These are phyloP conservation scores for Aspergillus quadrilineatus DNA, from an alignment of 2,329 filamentous ascomycete genomes.

Conservation along the genomic window DNA sequence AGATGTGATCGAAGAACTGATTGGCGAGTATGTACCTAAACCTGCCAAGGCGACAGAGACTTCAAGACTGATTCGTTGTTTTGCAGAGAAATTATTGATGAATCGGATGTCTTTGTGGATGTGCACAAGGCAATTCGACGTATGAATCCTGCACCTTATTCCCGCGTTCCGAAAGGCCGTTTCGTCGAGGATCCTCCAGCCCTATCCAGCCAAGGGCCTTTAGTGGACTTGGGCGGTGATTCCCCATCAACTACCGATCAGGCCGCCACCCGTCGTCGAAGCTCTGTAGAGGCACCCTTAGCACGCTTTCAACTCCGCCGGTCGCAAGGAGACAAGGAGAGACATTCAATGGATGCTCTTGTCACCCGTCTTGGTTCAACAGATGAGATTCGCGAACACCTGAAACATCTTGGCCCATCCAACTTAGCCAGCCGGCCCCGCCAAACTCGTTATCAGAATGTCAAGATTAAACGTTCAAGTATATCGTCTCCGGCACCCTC, in stretches of 20 bases:
- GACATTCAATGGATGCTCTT: constrained; percentile 28
- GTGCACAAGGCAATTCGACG: constrained; percentile 97
- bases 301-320: constrained; percentile 43
- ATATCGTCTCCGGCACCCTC: constrained; percentile 34
- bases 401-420: constrained; percentile 64
- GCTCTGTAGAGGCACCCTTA: constrained; percentile 38
- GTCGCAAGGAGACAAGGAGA: constrained; percentile 30
- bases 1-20: constrained; percentile 97
- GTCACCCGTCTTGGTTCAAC: constrained; percentile 52
- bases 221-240: constrained; percentile 50
- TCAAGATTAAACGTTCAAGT: constrained; percentile 64
- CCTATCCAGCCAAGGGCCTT: constrained; percentile 30
- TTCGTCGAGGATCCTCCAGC: constrained; percentile 51
- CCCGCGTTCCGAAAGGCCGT: constrained; percentile 61
- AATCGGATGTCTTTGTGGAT: constrained; percentile 97
- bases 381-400: constrained; percentile 57
- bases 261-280: constrained; percentile 29
- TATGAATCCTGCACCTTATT: constrained; percentile 78
- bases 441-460: constrained; percentile 60
- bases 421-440: constrained; percentile 62
- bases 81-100: constrained; percentile 89
- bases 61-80: constrained; percentile 22
- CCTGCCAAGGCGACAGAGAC: neutral
- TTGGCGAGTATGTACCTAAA: constrained; percentile 74
- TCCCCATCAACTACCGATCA: constrained; percentile 23